Evolutionary conservation across 805 yeast species (phyloP), one percentile per base, ranked within the genome.

Genomic region (Lachancea sp.): DNA sequence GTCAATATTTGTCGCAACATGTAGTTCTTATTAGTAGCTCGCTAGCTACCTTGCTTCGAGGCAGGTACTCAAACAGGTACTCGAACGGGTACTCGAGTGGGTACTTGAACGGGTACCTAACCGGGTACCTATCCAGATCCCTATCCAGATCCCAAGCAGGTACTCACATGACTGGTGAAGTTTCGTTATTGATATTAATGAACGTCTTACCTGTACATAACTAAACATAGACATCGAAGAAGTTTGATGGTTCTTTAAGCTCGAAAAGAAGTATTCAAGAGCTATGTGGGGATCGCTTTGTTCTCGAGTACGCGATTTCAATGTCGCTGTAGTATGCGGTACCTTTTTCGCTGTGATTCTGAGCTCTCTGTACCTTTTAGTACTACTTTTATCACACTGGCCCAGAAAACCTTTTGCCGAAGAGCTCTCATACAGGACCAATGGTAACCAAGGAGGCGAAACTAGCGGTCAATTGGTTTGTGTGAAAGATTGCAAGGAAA

Each of bases 351-450:
- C 49, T 15, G 49, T 44, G 16, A 26, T 47, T 7, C 20, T 53
- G 2, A 45, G 45, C 8, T 45, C 64, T 47, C 25, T 73, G 12
- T 79, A 79, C 52, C 49, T 58, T 2, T 51, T 66, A 13, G 62
- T 80, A 3, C 63, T 71, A 45, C 44, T 72, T 16, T 68, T 85
- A 26, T 76, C 89, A 9, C 90, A 84, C 62, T 64, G 60, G 4
- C 93, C 93, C 7, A 68, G 95, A 41, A 51, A 56, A 5, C 76
- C 84, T 6, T 65, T 66, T 18, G 63, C 69, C 1, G 70, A 77
- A 15, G 95, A 85, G 57, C 60, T 72, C 36, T 58, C 60, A 32
- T 85, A 78, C 58, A 60, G 53, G 15, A 81, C 88, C 62, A 75
- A 66, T 70, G 71, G 62, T 49, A 51, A 42, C 25, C 52, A 45